Evolutionary conservation across 2,329 filamentous ascomycete genomes (phyloP).

Genomic region (Erysiphe neolycopersici): DNA sequence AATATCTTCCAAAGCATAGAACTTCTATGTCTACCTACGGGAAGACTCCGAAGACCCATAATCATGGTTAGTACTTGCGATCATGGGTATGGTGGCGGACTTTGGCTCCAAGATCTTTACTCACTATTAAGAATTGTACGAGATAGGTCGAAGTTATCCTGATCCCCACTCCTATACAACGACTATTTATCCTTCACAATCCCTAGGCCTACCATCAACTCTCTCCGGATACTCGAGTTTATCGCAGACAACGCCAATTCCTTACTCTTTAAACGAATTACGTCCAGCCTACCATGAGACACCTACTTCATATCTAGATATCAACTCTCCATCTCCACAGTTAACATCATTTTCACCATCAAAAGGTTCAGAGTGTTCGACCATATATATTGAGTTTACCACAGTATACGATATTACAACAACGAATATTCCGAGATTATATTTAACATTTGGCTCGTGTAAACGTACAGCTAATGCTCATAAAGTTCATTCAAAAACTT

Average conservation of each 20-base stretch:
- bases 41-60: conserved; percentile 47
- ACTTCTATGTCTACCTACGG: conserved; percentile 62
- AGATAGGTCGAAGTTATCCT: conserved; percentile 10
- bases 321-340: conserved; percentile 31
- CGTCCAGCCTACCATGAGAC: conserved; percentile 31
- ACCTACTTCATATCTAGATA: conserved; percentile 36
- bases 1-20: conserved; percentile 10
- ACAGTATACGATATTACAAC: conserved; percentile 48
- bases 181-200: conserved; percentile 21
- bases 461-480: conserved; percentile 40
- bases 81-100: background rate
- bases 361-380: conserved; percentile 40
- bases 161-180: conserved; percentile 21
- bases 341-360: conserved; percentile 44
- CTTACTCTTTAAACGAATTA: conserved; percentile 19
- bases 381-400: conserved; percentile 46
- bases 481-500: conserved; percentile 30
- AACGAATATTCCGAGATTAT: conserved; percentile 28
- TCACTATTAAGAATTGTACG: conserved; percentile 10
- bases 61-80: conserved; percentile 43
- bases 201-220: conserved; percentile 18
- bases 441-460: conserved; percentile 52
- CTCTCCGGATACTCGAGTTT: conserved; percentile 9
- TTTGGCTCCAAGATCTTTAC: conserved; percentile 1
- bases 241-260: conserved; percentile 10